Percentiles rank a stretch among this genome's conserved stretches.
Evolutionary conservation across 306 rosid species (phyloP).

Genomic region (Myrica gale): DNA sequence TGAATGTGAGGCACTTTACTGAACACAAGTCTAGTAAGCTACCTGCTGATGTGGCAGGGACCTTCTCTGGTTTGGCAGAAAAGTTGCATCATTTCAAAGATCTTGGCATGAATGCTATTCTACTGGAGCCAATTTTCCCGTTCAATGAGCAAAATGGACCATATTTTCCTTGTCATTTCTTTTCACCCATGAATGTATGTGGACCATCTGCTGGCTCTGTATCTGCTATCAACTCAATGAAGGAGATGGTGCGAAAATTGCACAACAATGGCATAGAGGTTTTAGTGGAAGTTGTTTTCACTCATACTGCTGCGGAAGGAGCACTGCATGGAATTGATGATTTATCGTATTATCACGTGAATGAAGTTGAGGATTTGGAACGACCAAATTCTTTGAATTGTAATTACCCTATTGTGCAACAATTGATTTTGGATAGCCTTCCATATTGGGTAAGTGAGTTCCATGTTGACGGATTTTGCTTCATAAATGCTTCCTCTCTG

Average conservation of each 20-base stretch:
- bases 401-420: slow-evolving; percentile 76
- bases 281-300: slow-evolving; percentile 81
- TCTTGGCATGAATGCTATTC: slow-evolving; percentile 74
- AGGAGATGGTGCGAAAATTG: slow-evolving; percentile 77
- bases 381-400: slow-evolving; percentile 55
- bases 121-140: slow-evolving; percentile 75
- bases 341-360: slow-evolving; percentile 50
- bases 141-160: slow-evolving; percentile 75
- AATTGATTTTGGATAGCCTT: slow-evolving; percentile 75
- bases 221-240: slow-evolving; percentile 61
- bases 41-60: slow-evolving; percentile 60
- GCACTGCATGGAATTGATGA: slow-evolving; percentile 81
- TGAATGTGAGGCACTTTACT: slow-evolving; percentile 67
- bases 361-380: slow-evolving; percentile 37
- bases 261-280: slow-evolving; percentile 88
- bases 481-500: slow-evolving; percentile 72
- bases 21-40: slow-evolving; percentile 63
- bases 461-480: slow-evolving; percentile 90
- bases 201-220: slow-evolving; percentile 65
- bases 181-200: slow-evolving; percentile 55
- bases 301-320: slow-evolving; percentile 60
- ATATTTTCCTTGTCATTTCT: slow-evolving; percentile 80
- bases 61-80: slow-evolving; percentile 72
- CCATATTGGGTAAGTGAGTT: slow-evolving; percentile 83
- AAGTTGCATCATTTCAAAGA: slow-evolving; percentile 73